Evolutionary conservation across 1,284 basidiomycete genomes (phyloP), one percentile per base, ranked within the genome.

Genomic region (Ustilago curta): DNA sequence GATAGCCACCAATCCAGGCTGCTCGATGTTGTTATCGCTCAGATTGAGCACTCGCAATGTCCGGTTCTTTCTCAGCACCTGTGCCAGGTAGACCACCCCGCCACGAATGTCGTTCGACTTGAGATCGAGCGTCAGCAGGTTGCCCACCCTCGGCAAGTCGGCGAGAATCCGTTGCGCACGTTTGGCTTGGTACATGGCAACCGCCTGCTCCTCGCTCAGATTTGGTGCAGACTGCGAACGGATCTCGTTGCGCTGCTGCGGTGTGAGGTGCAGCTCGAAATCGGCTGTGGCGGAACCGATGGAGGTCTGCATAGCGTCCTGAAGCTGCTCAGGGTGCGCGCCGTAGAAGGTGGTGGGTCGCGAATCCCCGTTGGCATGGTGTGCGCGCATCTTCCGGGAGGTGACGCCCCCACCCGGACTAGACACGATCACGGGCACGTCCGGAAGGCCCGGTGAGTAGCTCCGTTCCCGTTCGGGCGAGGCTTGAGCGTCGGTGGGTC

Each of bases 21-120:
- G 89, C 65, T 96, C 95, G 21, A 98, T 90, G 84, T 92, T 93
- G 85, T 98, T 98, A 83, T 98, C 95, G 80, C 92, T 92, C 50
- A 98, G 86, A 83, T 97, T 98, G 32, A 97, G 88, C 14, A 97
- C 92, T 84, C 95, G 96, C 40, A 99, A 87, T 1, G 96, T 98
- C 31, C 95, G 88, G 85, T 99, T 99, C 44, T 95, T 91, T 85
- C 97, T 98, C 69, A 99, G 87, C 0, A 97, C 95, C 86, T 97
- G 95, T 0, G 94, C 92, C 43, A 99, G 90, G 84, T 97, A 97
- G 0, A 90, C 90, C 25, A 97, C 91, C 0, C 95, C 95, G 55
- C 68, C 59, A 18, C 91, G 87, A 39, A 98, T 89, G 85, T 97
- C 95, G 85, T 98, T 98, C 11, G 92, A 91, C 85, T 91, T 91